Evolutionary conservation across 2,329 filamentous ascomycete genomes (phyloP).

Genomic region (Hymenoscyphus occultus): DNA sequence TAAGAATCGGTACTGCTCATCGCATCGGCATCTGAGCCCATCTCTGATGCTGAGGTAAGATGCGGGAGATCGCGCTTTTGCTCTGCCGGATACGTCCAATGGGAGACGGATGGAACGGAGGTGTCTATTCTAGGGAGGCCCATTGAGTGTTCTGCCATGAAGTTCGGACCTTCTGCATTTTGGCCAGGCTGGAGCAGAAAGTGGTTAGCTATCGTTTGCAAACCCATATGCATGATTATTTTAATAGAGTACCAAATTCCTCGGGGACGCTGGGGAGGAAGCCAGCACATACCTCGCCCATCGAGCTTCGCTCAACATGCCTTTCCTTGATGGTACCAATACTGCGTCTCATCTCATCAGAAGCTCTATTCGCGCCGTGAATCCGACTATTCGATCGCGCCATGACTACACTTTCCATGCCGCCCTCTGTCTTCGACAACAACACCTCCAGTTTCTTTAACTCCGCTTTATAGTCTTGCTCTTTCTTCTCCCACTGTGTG

Average conservation of each 20-base stretch:
- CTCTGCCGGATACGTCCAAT: background rate
- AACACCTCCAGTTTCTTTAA: constrained; percentile 35
- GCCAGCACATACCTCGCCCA: constrained; percentile 12
- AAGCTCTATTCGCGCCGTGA: constrained; percentile 28
- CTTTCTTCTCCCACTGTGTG: constrained; percentile 31
- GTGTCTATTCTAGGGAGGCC: background rate
- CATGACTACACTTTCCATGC: constrained; percentile 33
- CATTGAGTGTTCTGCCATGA: constrained; percentile 3
- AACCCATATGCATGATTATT: background rate
- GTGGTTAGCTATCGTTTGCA: background rate
- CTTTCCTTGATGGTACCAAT: constrained; percentile 29
- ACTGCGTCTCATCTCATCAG: constrained; percentile 22
- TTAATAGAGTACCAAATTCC: too few relatives aligned
- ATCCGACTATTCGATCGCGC: constrained; percentile 33
- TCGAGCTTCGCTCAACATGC: constrained; percentile 15
- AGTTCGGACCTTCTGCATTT: background rate
- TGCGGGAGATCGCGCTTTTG: constrained; percentile 13
- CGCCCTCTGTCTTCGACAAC: constrained; percentile 32
- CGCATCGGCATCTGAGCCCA: constrained; percentile 16
- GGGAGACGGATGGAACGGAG: background rate
- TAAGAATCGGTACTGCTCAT: constrained; percentile 3
- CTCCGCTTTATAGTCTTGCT: constrained; percentile 33
- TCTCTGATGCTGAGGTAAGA: constrained; percentile 25
- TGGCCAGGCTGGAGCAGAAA: background rate
- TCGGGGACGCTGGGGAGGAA: too few relatives aligned